A percentile compares a stretch with the other conserved stretches of the same genome.
These are phyloP conservation scores for Tetrahymena borealis DNA, from an alignment of 73 alveolate genomes.

Conservation along the genomic window DNA sequence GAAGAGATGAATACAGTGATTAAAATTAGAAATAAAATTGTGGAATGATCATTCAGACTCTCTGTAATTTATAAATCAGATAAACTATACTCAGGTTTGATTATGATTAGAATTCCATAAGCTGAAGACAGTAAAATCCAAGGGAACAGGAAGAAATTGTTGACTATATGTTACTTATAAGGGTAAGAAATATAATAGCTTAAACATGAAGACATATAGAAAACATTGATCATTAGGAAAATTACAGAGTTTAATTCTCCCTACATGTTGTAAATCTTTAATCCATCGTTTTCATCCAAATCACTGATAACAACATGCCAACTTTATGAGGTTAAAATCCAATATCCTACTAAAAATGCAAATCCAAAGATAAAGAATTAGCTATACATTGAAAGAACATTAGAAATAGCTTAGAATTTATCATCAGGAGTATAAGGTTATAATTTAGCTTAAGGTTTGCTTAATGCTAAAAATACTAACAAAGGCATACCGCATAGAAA, in stretches of 20 bases:
- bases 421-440: constrained; percentile 10
- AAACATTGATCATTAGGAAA: not conserved
- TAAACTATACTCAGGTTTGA: not conserved
- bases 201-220: constrained; percentile 8
- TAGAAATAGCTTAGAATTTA: constrained; percentile 9
- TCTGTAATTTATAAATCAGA: not conserved
- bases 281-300: not conserved
- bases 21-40: not conserved
- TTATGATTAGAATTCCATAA: not conserved
- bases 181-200: constrained; percentile 17
- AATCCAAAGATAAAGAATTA: not conserved
- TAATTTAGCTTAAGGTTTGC: not conserved
- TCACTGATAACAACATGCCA: not conserved
- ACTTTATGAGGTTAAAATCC: not conserved
- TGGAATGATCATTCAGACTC: not conserved
- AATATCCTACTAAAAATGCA: constrained; percentile 4
- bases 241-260: constrained; percentile 10
- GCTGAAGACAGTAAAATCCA: not conserved
- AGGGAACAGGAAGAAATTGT: not conserved
- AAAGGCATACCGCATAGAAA: constrained; percentile 26
- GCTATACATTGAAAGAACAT: not conserved
- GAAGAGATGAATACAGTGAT: not conserved
- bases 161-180: not conserved
- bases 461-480: constrained; percentile 3
- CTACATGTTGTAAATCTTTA: not conserved